These are phyloP conservation scores for Tephrocybe sp. DNA, from an alignment of 768 basidiomycete species.

Conservation along the genomic window DNA sequence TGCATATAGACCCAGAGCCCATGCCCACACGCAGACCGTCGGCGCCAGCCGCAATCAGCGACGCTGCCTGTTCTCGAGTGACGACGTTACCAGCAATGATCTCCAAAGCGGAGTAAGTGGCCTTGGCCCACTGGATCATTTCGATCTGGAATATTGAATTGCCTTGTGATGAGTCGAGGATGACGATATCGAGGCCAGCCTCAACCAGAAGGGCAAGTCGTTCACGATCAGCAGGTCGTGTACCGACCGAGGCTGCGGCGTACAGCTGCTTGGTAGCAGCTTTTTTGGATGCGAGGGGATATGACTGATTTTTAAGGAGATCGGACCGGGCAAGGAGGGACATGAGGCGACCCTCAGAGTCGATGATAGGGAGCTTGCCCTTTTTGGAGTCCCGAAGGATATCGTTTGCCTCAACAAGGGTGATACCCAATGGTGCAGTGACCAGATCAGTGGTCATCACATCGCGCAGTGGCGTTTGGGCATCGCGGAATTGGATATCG, in stretches of 20 bases:
- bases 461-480: slow-evolving; percentile 59
- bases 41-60: slow-evolving; percentile 89
- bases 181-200: slow-evolving; percentile 92
- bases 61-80: slow-evolving; percentile 95
- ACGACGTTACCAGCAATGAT: slow-evolving; percentile 98
- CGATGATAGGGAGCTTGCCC: slow-evolving; percentile 85
- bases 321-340: slow-evolving; percentile 94
- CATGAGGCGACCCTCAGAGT: slow-evolving; percentile 50
- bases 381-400: slow-evolving; percentile 96
- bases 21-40: slow-evolving; percentile 96
- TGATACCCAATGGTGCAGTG: slow-evolving; percentile 85
- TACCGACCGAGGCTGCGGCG: slow-evolving; percentile 94
- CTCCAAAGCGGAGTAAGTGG: slow-evolving; percentile 80
- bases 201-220: slow-evolving; percentile 85
- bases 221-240: slow-evolving; percentile 83
- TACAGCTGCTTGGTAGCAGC: slow-evolving; percentile 92
- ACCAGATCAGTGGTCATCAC: slow-evolving; percentile 92
- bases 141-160: slow-evolving; percentile 93
- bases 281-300: slow-evolving; percentile 90
- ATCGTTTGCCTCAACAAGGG: slow-evolving; percentile 86
- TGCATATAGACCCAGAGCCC: slow-evolving; percentile 98
- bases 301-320: slow-evolving; percentile 95
- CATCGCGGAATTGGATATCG: slow-evolving; percentile 89
- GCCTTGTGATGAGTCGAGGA: slow-evolving; percentile 95
- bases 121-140: slow-evolving; percentile 93